Evolutionary conservation across 768 basidiomycete species (phyloP), one percentile per base, ranked within the genome.

Genomic region (Serendipita sp.): DNA sequence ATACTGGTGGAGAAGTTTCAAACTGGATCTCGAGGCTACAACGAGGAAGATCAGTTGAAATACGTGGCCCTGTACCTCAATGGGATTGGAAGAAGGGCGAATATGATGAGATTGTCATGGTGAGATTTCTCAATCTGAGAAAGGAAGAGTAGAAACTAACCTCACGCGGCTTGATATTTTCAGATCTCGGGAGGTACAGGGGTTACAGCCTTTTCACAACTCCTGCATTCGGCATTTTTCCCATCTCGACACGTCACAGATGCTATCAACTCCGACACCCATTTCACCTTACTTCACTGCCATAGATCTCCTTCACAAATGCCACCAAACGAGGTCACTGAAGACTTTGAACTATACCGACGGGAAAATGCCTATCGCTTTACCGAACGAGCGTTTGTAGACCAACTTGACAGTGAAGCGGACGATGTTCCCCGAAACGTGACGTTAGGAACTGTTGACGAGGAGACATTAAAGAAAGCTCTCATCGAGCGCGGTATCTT

Each of bases 121-220:
- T 85, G 4, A 34, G 47, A 23, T 23, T 30, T 36, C 11, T 23
- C 52, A 44, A 36, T 60, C 4, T 16, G 52, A 28, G 2, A 38
- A 18, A 28, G 54, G 38, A 23, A 23, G n/a, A 44, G 13, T 47
- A 8, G 41, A 15, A 63, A 65, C 44, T 67, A 36, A 46, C 51
- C 41, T 23, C 35, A 41, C 8, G 52, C n/a, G 35, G 44, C 28
- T 63, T 45, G 3, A 52, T 15, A 44, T 16, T 34, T 35, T 36
- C 46, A 92, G 90, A 84, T 92, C 64, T 91, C 89, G 48, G 90
- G 90, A 44, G 90, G 90, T 32, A 92, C 90, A 3, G 90, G 91
- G 34, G 85, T 92, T 58, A 86, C 90, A 15, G 91, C 90, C 2
- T 91, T 92, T 72, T 83, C 83, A 70, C 90, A 92, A 70, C 77